These are phyloP conservation scores for Herpetomonas samuelpessoai DNA, from an alignment of 208 protist species.

Conservation along the genomic window DNA sequence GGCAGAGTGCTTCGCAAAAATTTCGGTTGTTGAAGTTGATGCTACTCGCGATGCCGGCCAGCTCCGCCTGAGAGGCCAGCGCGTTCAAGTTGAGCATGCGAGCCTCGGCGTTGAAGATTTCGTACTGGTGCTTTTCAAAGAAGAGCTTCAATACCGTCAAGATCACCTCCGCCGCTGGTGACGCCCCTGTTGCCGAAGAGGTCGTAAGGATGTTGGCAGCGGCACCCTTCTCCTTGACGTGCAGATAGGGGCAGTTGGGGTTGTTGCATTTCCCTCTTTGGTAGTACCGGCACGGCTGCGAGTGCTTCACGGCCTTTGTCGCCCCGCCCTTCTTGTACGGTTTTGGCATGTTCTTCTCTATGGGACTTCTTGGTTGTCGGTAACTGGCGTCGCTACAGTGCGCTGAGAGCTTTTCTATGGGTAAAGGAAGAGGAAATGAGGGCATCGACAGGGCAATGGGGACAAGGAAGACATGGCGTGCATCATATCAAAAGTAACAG, in stretches of 20 bases:
- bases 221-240: conserved; percentile 44
- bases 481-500: too few relatives aligned
- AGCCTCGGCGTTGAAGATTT: conserved; percentile 50
- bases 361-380: too few relatives aligned
- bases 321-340: conserved; percentile 71
- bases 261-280: conserved; percentile 71
- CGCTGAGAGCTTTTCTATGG: too few relatives aligned
- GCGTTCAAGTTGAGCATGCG: conserved; percentile 59
- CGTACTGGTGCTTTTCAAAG: conserved; percentile 80
- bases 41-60: conserved; percentile 44
- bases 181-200: conserved; percentile 12
- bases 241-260: conserved; percentile 65
- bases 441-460: too few relatives aligned
- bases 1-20: conserved; percentile 80
- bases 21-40: conserved; percentile 84
- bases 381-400: too few relatives aligned
- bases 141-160: conserved; percentile 84
- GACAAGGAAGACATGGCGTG: too few relatives aligned
- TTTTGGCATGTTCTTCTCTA: too few relatives aligned
- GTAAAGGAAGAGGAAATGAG: too few relatives aligned
- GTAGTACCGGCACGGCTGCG: conserved; percentile 64
- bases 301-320: conserved; percentile 21
- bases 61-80: conserved; percentile 46
- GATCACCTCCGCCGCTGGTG: conserved; percentile 32
- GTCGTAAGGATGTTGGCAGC: conserved; percentile 6